Percentiles rank a stretch among this genome's conserved stretches.
Evolutionary conservation across 495 filamentous ascomycete species (phyloP).

Genomic region (Penicillium antarcticum): DNA sequence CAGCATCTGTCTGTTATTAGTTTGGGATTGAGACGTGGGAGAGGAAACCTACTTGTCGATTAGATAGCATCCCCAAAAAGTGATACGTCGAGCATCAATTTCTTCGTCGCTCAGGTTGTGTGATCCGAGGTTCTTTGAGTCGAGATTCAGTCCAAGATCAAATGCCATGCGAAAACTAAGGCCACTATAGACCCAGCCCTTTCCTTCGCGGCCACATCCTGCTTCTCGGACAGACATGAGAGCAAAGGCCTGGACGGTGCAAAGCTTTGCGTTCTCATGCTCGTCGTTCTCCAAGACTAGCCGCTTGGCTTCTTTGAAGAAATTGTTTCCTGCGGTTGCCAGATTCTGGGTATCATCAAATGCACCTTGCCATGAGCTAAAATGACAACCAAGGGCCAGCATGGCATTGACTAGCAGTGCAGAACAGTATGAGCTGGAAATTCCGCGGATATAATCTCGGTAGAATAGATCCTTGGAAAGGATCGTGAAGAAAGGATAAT

Average conservation of each 20-base stretch:
- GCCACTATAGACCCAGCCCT: slow-evolving; percentile 96
- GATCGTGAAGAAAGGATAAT: slow-evolving; percentile 94
- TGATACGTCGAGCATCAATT: slow-evolving; percentile 82
- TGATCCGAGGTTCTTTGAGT: slow-evolving; percentile 60
- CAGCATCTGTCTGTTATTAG: slow-evolving; percentile 61
- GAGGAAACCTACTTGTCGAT: slow-evolving; percentile 74
- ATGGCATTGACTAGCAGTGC: slow-evolving; percentile 91
- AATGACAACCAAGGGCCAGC: slow-evolving; percentile 94
- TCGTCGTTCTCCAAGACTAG: slow-evolving; percentile 88
- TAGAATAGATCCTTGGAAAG: slow-evolving; percentile 89
- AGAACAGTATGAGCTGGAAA: slow-evolving; percentile 72
- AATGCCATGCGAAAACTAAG: slow-evolving; percentile 99
- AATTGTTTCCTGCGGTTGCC: slow-evolving; percentile 90
- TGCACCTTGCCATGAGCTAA: slow-evolving; percentile 72
- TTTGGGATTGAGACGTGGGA: background rate
- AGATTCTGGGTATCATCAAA: slow-evolving; percentile 67
- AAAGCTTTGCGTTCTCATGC: slow-evolving; percentile 82
- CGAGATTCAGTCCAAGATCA: slow-evolving; percentile 90
- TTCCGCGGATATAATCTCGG: slow-evolving; percentile 73
- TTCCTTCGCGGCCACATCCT: slow-evolving; percentile 90
- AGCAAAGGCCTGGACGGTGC: slow-evolving; percentile 92
- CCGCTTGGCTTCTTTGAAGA: slow-evolving; percentile 92
- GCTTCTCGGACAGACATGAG: slow-evolving; percentile 97
- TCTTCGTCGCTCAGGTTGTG: slow-evolving; percentile 74
- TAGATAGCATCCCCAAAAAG: slow-evolving; percentile 98